Evolutionary conservation across 257 asterid genomes (phyloP).

Genomic region (Fraxinus americana): DNA sequence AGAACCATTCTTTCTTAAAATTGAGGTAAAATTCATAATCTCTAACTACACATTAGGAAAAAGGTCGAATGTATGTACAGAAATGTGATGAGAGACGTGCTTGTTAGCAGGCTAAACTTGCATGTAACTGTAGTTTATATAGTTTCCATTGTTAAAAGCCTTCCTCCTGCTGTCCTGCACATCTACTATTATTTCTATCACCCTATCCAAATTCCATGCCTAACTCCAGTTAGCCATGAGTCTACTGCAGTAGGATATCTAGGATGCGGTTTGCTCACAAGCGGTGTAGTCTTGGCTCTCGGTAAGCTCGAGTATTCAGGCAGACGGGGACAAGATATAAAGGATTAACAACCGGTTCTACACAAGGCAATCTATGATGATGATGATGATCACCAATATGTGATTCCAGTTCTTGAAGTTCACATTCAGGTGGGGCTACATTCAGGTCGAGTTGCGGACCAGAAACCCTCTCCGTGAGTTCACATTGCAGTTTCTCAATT

Average conservation of each 20-base stretch:
- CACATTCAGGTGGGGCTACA: conserved; percentile 31
- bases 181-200: neutral
- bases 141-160: neutral
- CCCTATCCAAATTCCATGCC: conserved; percentile 12
- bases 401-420: conserved; percentile 14
- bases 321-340: conserved; percentile 32
- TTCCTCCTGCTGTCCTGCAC: conserved; percentile 10
- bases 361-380: conserved; percentile 19
- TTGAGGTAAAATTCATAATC: neutral
- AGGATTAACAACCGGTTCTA: conserved; percentile 22
- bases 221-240: conserved; percentile 33
- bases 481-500: conserved; percentile 30
- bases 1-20: neutral
- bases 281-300: conserved; percentile 13
- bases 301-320: conserved; percentile 21
- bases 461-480: conserved; percentile 26
- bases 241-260: conserved; percentile 45
- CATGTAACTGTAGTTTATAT: neutral
- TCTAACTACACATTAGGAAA: neutral
- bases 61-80: neutral
- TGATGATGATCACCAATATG: conserved; percentile 3
- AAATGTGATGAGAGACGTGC: neutral
- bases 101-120: neutral
- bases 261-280: conserved; percentile 40
- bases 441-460: conserved; percentile 36